These are phyloP conservation scores for Coemansia sp. DNA, from an alignment of 192 early-diverging fungal genomes.

Conservation along the genomic window DNA sequence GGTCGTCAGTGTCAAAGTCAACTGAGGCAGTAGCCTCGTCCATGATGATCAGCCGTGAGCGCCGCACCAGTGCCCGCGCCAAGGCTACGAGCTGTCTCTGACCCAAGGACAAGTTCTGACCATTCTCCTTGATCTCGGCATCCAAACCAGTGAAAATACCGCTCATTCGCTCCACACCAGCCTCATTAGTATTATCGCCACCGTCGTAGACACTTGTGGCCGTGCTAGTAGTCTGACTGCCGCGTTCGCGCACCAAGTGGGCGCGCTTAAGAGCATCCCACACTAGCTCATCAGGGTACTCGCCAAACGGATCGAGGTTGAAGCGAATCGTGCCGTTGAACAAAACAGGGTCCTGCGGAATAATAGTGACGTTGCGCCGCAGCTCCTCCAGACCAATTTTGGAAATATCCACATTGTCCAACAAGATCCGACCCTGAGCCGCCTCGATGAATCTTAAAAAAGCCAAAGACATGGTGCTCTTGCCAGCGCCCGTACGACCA, in stretches of 20 bases:
- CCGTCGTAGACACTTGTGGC: not conserved
- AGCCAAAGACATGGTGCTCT: conserved; percentile 72
- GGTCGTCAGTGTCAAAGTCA: conserved; percentile 85
- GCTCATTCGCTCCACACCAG: conserved; percentile 14
- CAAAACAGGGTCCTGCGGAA: conserved; percentile 87
- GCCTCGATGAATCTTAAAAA: conserved; percentile 80
- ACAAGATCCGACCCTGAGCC: conserved; percentile 61
- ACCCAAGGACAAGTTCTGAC: conserved; percentile 75
- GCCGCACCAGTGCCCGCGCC: conserved; percentile 75
- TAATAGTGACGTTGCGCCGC: conserved; percentile 80
- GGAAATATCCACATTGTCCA: conserved; percentile 80
- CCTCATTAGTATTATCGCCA: not conserved
- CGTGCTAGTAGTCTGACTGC: conserved; percentile 3
- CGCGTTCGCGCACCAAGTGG: too few species aligned
- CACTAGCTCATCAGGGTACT: too few species aligned
- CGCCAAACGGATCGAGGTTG: too few species aligned
- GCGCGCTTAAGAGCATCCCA: too few species aligned
- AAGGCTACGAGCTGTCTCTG: conserved; percentile 77
- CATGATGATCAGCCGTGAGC: conserved; percentile 71
- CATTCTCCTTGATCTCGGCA: conserved; percentile 77
- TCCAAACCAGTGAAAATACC: conserved; percentile 67
- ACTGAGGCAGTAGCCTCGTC: conserved; percentile 90
- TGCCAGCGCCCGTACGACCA: conserved; percentile 85
- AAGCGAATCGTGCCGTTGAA: conserved; percentile 28
- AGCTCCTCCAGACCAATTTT: conserved; percentile 77